Evolutionary conservation across 225 moss, liverwort and hornwort species (phyloP).

Genomic region (Takakia lepidozioides): DNA sequence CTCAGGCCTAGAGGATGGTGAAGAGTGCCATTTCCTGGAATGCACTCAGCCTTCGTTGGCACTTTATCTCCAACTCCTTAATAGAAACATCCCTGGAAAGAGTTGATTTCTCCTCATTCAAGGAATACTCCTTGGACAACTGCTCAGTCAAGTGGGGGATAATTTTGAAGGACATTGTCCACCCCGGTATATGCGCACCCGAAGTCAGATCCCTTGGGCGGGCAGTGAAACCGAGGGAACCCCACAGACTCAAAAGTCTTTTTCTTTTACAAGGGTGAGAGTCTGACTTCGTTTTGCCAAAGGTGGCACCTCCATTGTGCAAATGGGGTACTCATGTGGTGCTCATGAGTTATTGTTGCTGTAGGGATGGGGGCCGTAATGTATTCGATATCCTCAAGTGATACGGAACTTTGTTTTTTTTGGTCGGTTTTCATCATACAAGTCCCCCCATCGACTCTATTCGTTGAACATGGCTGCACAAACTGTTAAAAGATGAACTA

Average conservation of each 20-base stretch:
- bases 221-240: conserved; percentile 66
- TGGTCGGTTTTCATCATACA: conserved; percentile 60
- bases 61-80: conserved; percentile 55
- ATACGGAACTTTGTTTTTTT: conserved; percentile 37
- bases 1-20: conserved; percentile 33
- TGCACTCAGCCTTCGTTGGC: conserved; percentile 43
- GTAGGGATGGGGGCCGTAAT: conserved; percentile 11
- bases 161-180: no score
- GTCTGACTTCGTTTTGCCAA: conserved; percentile 73
- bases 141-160: neutral
- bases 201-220: conserved; percentile 46
- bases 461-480: conserved; percentile 7
- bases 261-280: conserved; percentile 64
- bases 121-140: neutral
- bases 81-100: conserved; percentile 39
- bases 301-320: conserved; percentile 32
- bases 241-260: conserved; percentile 55
- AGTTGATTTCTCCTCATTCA: conserved; percentile 7
- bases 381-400: conserved; percentile 37
- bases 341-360: conserved; percentile 22
- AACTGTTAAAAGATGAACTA: no score
- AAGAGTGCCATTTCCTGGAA: conserved; percentile 45
- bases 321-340: conserved; percentile 21
- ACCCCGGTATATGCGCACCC: conserved; percentile 23
- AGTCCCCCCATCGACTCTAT: conserved; percentile 41